Evolutionary conservation across 179 eudicot genomes (phyloP), one percentile per base, ranked within the genome.

Genomic region (Carnegiea gigantea): DNA sequence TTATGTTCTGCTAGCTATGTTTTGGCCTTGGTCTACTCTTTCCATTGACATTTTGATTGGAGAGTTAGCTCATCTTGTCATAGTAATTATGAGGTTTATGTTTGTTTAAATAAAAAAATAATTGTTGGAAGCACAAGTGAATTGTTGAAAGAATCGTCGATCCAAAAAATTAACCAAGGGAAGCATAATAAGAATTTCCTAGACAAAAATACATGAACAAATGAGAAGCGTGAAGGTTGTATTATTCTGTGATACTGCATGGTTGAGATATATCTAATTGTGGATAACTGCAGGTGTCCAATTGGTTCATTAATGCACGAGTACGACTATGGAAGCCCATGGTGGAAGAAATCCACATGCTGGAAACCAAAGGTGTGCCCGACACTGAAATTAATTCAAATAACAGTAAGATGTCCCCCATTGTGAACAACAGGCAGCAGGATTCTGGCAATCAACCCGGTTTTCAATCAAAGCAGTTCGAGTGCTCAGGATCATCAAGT

Each of bases 301-400:
- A 40, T 40, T 40, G 44, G 44, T 40, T 40, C 44, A 40, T 57
- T 84, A 84, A 84, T n/a, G 87, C 96, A 43, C 83, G 96, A 51
- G 96, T 92, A 5, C 88, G 96, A 54, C 75, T 92, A 30, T 92
- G 96, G 96, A 92, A 92, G 59, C 96, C 96, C 15, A 92, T 92
- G 96, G 93, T 92, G 36, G 96, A 92, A 73, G 96, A 92, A 85
- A 89, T 92, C 49, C 91, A 92, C 84, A 81, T 70, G 80, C 90
- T 90, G 8, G 93, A 84, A 74, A 84, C 84, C 38, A 84, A 84
- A 76, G 82, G 73, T 18, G 43, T 28, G 0, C 36, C 79, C 26
- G 75, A 65, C 14, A 65, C 82, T 12, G 84, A 78, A 73, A 38
- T 70, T 12, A 65, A 28, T 54, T 73, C 79, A 28, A 84, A 43